Percentiles rank a stretch among this genome's conserved stretches.
Conservation (phyloP, 2,329 filamentous ascomycete genomes). For the Fusarium beomiforme region DNA sequence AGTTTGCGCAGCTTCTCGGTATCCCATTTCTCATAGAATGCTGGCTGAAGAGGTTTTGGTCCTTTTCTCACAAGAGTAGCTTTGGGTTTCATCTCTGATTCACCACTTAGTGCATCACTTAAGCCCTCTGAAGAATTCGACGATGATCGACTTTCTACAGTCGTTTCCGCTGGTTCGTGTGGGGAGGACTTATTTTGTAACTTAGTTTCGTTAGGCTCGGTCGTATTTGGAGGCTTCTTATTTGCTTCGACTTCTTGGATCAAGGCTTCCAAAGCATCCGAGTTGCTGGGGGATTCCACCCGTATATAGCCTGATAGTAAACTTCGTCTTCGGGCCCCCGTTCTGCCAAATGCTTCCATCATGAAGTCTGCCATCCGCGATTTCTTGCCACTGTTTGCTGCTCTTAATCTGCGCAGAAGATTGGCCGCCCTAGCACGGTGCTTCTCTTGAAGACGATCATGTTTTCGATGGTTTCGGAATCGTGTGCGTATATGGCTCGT, state of each 20-base stretch:
- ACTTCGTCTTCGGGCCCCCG: conserved; percentile 60
- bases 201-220: background rate
- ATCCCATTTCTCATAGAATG: conserved; percentile 62
- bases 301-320: conserved; percentile 55
- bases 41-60: conserved; percentile 28
- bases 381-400: conserved; percentile 63
- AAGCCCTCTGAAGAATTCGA: background rate
- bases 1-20: conserved; percentile 55
- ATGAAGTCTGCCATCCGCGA: conserved; percentile 60
- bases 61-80: background rate
- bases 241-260: conserved; percentile 20
- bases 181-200: background rate
- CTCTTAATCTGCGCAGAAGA: conserved; percentile 59
- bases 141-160: background rate
- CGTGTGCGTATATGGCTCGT: conserved; percentile 54
- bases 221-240: background rate
- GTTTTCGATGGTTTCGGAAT: conserved; percentile 55
- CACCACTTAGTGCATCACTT: background rate
- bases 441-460: conserved; percentile 41
- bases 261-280: conserved; percentile 52
- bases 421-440: conserved; percentile 55
- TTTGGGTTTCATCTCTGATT: background rate
- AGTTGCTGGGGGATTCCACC: conserved; percentile 51
- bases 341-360: conserved; percentile 61
- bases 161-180: background rate